A percentile compares a stretch with the other conserved stretches of the same genome.
These are phyloP conservation scores for Teratosphaeriaceae sp. DNA, from an alignment of 2,329 filamentous ascomycete genomes.

Conservation along the genomic window DNA sequence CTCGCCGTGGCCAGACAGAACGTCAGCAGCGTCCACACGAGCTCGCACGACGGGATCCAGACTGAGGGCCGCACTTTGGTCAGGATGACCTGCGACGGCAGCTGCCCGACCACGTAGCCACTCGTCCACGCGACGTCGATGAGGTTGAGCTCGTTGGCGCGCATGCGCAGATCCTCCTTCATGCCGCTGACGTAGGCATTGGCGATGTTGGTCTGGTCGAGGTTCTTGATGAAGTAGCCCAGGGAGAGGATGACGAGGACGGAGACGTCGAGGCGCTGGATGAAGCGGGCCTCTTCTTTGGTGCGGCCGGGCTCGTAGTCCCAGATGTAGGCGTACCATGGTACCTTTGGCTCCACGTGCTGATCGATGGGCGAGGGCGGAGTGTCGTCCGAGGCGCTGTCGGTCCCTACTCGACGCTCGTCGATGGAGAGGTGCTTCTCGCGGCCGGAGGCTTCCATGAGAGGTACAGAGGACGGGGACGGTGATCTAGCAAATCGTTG, in stretches of 20 bases:
- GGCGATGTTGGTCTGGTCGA: constrained; percentile 33
- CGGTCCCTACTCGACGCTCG: too few species aligned
- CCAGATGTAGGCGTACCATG: constrained; percentile 43
- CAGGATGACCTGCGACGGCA: constrained; percentile 36
- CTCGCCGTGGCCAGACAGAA: constrained; percentile 29
- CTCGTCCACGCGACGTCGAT: constrained; percentile 53
- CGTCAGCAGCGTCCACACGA: constrained; percentile 45
- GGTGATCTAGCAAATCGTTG: too few species aligned
- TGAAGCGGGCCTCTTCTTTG: constrained; percentile 41
- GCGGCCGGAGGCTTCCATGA: too few species aligned
- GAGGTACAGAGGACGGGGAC: too few species aligned
- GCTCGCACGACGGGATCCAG: constrained; percentile 45
- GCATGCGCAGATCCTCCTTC: constrained; percentile 48
- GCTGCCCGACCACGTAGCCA: constrained; percentile 52
- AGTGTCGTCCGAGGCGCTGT: too few species aligned
- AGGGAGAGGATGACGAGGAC: constrained; percentile 43
- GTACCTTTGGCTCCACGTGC: too few species aligned
- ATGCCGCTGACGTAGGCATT: constrained; percentile 44
- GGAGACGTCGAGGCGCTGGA: constrained; percentile 45
- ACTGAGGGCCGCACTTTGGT: constrained; percentile 42
- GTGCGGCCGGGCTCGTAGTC: constrained; percentile 46
- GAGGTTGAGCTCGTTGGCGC: constrained; percentile 50
- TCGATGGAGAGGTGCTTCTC: too few species aligned
- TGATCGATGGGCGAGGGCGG: too few species aligned
- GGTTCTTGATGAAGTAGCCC: constrained; percentile 47